Conservation (phyloP, 108 stramenopile genomes). For the Nannochloropsis salina region DNA sequence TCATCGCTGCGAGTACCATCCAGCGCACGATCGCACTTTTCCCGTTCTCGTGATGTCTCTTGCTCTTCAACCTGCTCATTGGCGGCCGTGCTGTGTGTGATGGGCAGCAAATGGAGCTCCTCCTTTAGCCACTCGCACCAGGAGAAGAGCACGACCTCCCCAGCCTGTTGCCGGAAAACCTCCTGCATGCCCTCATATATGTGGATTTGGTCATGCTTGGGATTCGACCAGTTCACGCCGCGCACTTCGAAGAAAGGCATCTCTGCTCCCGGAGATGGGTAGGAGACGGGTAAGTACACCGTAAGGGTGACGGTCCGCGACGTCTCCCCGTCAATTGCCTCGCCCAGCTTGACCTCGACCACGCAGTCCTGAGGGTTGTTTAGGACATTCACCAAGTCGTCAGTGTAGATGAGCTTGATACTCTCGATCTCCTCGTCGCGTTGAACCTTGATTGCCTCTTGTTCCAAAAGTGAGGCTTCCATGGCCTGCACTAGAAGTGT, state of each 20-base stretch:
- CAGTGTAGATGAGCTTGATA: conserved; percentile 1
- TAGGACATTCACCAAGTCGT: not conserved
- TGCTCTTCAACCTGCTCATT: not conserved
- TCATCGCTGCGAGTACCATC: not conserved
- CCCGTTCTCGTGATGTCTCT: not conserved
- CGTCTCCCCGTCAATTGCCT: not conserved
- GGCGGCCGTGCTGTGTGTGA: not conserved
- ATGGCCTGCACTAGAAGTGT: too few relatives aligned
- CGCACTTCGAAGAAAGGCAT: not conserved
- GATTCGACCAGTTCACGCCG: not conserved
- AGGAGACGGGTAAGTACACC: conserved; percentile 17
- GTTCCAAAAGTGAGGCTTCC: not conserved
- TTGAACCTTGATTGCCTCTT: not conserved
- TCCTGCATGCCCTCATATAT: not conserved
- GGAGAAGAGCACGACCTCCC: not conserved
- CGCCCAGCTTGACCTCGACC: conserved; percentile 22
- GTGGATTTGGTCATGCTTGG: not conserved
- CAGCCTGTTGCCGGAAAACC: not conserved
- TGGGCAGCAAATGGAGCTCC: conserved; percentile 18
- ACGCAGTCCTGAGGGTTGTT: not conserved
- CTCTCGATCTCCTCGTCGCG: conserved; percentile 21
- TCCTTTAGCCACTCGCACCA: conserved; percentile 23
- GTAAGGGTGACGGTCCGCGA: not conserved
- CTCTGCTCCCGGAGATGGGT: conserved; percentile 10
- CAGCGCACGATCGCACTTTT: not conserved